Conservation (phyloP, 2,329 filamentous ascomycete genomes). For the Colletotrichum chrysophilum region DNA sequence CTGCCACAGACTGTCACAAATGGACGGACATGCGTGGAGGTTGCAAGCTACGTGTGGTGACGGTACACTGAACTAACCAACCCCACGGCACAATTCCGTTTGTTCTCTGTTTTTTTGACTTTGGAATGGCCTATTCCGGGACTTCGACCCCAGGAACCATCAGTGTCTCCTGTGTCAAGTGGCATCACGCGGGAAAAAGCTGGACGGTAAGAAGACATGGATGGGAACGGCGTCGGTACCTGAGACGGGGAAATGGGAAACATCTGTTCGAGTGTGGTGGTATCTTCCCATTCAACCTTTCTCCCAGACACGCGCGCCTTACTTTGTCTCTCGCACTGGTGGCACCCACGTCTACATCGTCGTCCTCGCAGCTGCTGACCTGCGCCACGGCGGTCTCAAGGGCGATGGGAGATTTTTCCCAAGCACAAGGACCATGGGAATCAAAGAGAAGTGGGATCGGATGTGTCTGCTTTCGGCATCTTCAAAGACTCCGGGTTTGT, state of each 20-base stretch:
- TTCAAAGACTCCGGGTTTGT: not conserved
- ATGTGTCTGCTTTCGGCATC: conserved; percentile 11
- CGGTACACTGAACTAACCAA: not conserved
- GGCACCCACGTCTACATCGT: not conserved
- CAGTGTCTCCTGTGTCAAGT: not conserved
- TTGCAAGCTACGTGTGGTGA: not conserved
- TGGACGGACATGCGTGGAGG: not conserved
- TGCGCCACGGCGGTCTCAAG: conserved; percentile 2
- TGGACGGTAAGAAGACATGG: not conserved
- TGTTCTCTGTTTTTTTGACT: not conserved
- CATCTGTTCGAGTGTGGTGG: not conserved
- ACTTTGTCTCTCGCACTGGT: not conserved
- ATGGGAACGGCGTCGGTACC: not conserved
- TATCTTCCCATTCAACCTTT: not conserved
- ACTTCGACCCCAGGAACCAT: not conserved
- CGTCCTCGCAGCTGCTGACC: conserved; percentile 7
- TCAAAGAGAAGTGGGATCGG: not conserved
- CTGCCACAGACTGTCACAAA: not conserved
- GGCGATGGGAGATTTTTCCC: not conserved
- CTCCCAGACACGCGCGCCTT: not conserved
- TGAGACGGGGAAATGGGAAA: not conserved
- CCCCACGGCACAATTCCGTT: not conserved
- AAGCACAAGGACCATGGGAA: not conserved
- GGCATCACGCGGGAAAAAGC: not conserved
- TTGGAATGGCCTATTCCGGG: not conserved